phyloP scores from a whole-genome alignment of 345 rosid species.

The Sonneratia caseolaris region DNA sequence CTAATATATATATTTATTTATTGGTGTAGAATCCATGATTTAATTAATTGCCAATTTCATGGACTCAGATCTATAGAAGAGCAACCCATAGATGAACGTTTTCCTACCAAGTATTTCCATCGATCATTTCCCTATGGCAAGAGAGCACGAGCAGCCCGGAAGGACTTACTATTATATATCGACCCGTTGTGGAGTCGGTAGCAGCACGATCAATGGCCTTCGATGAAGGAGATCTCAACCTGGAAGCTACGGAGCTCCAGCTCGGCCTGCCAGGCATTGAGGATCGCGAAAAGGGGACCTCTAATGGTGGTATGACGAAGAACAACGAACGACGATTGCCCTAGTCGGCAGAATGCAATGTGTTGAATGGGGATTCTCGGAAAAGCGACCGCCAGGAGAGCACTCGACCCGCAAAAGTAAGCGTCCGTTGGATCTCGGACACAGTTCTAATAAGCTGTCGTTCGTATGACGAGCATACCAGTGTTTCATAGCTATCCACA shows the following conservation, averaged over 20 bases:
- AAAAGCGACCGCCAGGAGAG: slow-evolving; percentile 18
- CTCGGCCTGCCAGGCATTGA: slow-evolving; percentile 76
- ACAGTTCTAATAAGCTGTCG: background rate
- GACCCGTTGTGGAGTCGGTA: background rate
- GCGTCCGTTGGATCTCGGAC: background rate
- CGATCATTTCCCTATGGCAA: background rate
- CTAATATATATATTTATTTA: background rate
- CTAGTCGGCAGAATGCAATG: slow-evolving; percentile 10
- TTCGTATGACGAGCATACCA: too few species aligned
- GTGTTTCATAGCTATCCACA: too few species aligned
- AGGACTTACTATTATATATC: background rate
- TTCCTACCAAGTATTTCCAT: background rate
- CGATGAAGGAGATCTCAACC: slow-evolving; percentile 32
- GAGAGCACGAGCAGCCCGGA: too few species aligned
- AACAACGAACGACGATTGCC: slow-evolving; percentile 40
- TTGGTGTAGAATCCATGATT: background rate
- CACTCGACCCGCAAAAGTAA: slow-evolving; percentile 63
- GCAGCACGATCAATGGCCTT: slow-evolving; percentile 4
- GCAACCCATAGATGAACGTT: background rate
- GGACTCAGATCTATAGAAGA: background rate
- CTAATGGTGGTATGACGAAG: background rate
- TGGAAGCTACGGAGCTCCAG: slow-evolving; percentile 81
- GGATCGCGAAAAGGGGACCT: slow-evolving; percentile 13
- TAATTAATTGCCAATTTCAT: background rate
- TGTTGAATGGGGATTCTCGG: background rate